A percentile compares a stretch with the other conserved stretches of the same genome.
These are phyloP conservation scores for Beta vulgaris DNA, from an alignment of 148 eudicot genomes.

Conservation along the genomic window DNA sequence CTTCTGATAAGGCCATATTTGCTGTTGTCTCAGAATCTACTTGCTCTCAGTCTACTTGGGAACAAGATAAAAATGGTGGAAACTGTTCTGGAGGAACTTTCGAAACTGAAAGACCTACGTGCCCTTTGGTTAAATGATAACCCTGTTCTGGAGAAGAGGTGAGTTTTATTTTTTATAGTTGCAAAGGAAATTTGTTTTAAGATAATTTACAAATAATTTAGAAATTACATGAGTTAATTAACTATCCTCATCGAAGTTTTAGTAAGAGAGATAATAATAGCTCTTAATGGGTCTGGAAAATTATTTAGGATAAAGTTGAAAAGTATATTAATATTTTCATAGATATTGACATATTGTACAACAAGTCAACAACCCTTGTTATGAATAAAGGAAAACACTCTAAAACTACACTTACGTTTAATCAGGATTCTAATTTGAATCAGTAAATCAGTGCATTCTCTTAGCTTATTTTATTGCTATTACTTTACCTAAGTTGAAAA, in stretches of 20 bases:
- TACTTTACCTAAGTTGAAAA: constrained; percentile 21
- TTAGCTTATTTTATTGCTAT: not conserved
- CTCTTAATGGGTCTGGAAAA: not conserved
- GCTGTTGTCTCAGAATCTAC: constrained; percentile 48
- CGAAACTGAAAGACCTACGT: constrained; percentile 63
- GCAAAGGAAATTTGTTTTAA: not conserved
- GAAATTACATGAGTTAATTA: not conserved
- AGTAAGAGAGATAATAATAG: not conserved
- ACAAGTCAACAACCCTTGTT: not conserved
- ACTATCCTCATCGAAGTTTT: not conserved
- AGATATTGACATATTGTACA: not conserved
- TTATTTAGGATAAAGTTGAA: too few species aligned
- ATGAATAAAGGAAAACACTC: not conserved
- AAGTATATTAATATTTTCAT: too few species aligned
- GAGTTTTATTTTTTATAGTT: constrained; percentile 23
- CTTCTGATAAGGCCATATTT: constrained; percentile 2
- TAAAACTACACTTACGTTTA: too few species aligned
- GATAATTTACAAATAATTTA: not conserved
- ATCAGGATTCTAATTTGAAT: not conserved
- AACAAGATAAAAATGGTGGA: constrained; percentile 67
- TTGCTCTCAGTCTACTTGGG: constrained; percentile 76
- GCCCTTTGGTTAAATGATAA: constrained; percentile 92
- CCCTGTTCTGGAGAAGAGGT: constrained; percentile 58
- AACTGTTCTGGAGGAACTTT: constrained; percentile 47
- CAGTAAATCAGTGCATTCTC: not conserved